phyloP scores from a whole-genome alignment of 306 rosid genomes.

The Dalbergia oliveri region DNA sequence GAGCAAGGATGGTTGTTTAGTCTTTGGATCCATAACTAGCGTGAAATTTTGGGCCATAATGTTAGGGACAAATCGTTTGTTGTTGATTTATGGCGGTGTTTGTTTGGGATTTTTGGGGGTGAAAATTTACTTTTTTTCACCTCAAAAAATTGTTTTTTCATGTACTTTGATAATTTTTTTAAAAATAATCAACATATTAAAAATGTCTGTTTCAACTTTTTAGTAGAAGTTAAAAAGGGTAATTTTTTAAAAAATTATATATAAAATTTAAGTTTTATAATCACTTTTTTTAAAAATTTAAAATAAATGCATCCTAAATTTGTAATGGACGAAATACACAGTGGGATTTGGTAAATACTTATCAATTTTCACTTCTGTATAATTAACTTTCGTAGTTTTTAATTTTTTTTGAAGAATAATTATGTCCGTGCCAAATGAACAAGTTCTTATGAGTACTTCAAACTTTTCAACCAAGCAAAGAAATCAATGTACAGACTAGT shows the following conservation, averaged over 20 bases:
- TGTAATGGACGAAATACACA: conserved; percentile 20
- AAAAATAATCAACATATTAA: too few species aligned
- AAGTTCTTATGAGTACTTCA: background rate
- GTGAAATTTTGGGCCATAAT: background rate
- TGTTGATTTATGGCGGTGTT: background rate
- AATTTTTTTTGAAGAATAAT: background rate
- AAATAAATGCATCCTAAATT: background rate
- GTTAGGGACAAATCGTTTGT: background rate
- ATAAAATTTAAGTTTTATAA: too few species aligned
- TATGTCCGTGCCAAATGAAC: conserved; percentile 11
- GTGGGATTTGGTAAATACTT: background rate
- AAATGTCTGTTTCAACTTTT: too few species aligned
- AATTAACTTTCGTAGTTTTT: conserved; percentile 3
- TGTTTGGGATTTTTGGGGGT: too few species aligned
- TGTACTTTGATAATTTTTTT: too few species aligned
- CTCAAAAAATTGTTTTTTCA: too few species aligned
- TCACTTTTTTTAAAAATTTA: too few species aligned
- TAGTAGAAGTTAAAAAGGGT: too few species aligned
- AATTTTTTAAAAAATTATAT: too few species aligned
- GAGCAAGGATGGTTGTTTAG: background rate
- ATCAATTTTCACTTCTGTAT: conserved; percentile 10
- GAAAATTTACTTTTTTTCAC: too few species aligned
- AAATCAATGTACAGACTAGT: background rate
- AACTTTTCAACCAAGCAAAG: background rate
- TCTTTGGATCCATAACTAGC: background rate